These are phyloP conservation scores for Ophiostoma himal-ulmi DNA, from an alignment of 2,329 filamentous ascomycete species.

Conservation along the genomic window DNA sequence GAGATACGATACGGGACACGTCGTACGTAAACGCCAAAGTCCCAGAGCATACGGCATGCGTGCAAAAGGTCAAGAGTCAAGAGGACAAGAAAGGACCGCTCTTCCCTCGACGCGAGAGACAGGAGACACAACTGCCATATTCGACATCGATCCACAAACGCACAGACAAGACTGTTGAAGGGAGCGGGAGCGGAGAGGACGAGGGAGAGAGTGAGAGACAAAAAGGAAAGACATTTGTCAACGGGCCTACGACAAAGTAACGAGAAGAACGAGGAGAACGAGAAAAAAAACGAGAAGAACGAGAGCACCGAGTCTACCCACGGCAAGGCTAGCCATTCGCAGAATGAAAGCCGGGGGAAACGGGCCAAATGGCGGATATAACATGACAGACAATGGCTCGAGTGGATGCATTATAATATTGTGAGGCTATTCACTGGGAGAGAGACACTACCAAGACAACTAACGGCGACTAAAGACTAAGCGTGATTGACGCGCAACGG, in stretches of 20 bases:
- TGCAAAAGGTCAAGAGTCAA: background rate
- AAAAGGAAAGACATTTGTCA: background rate
- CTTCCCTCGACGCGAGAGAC: background rate
- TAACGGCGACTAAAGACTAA: background rate
- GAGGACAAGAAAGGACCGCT: background rate
- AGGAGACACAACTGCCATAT: background rate
- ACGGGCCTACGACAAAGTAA: too few relatives aligned
- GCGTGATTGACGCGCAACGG: conserved; percentile 2
- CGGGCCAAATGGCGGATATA: background rate
- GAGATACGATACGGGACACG: background rate
- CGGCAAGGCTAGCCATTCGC: conserved; percentile 10
- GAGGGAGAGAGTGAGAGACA: background rate
- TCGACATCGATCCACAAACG: background rate
- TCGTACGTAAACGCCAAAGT: background rate
- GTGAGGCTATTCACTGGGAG: background rate
- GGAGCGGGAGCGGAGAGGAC: background rate
- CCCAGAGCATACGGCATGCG: background rate
- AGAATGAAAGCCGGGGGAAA: background rate
- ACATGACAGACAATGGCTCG: background rate
- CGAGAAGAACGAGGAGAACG: background rate
- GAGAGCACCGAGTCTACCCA: background rate
- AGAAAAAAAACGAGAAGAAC: background rate
- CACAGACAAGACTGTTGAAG: conserved; percentile 5
- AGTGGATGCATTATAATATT: background rate
- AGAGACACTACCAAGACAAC: background rate